Base-by-base conservation (phyloP, 345 rosid species). In the Reutealis trisperma region DNA sequence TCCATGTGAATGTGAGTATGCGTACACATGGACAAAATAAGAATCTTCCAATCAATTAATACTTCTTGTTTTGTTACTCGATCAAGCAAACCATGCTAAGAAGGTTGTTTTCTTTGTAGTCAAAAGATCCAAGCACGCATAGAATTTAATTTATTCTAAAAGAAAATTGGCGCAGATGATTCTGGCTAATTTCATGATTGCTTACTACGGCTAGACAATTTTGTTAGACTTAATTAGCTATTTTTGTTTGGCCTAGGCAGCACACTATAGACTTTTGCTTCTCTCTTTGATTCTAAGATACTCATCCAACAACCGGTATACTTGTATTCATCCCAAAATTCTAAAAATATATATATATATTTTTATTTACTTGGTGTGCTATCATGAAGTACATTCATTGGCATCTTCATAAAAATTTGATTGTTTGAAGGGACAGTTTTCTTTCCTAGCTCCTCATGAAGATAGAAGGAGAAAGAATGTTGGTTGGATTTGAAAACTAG, bases 201-300 rank as follows among this genome's bases (percentile, higher is more conserved):
- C 51, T 12, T n/a, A 5, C 41, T 37, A 37, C 0, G 4, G 15
- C 2, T 70, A 51, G 47, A 37, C 41, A 37, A 37, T 37, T 37
- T 37, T 4, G 41, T 37, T 37, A 37, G 41, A 37, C 37, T 34
- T 34, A 34, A 37, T 37, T 37, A 37, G 41, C 41, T 37, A 5
- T 37, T 37, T 37, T 37, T 37, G 41, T 37, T 37, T 37, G 6
- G 5, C 41, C 41, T 4, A 37, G 41, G 5, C 6, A 37, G 71
- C 47, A 8, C 42, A 67, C 72, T 18, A 41, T 11, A 32, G 30
- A 27, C 2, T 30, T 57, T 68, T 30, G 9, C n/a, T 30, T 30
- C 27, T 57, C 13, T 42, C 72, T 67, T 75, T 66, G 65, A 75
- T 75, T 75, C 52, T 42, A 75, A 67, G 72, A 67, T 57, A 57